A percentile compares a stretch with the other conserved stretches of the same genome.
These are phyloP conservation scores for sunflower (Helianthus annuus) DNA, from an alignment of 129 eudicot species.

Conservation along the genomic window DNA sequence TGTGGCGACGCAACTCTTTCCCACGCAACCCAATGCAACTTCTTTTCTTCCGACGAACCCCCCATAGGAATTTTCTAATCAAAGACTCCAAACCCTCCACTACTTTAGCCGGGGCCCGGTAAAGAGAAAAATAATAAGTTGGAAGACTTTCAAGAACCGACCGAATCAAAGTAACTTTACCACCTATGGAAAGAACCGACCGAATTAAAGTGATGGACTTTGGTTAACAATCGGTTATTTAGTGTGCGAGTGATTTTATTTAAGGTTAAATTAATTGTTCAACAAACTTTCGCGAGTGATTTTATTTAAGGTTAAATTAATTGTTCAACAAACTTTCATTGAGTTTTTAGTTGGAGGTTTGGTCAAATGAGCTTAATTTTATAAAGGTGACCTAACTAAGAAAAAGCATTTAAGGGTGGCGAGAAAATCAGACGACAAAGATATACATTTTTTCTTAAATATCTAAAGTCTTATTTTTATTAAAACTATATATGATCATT, in stretches of 20 bases:
- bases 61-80: no score
- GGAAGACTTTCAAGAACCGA: no score
- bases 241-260: neutral
- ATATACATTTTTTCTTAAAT: neutral
- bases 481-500: neutral
- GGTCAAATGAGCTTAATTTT: neutral
- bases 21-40: no score
- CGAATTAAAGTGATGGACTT: no score
- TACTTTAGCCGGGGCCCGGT: no score
- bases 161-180: no score
- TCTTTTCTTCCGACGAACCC: no score
- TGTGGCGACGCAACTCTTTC: no score
- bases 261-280: neutral
- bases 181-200: no score
- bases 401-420: neutral
- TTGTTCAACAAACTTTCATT: neutral
- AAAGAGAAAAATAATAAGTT: no score
- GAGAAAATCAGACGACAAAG: neutral
- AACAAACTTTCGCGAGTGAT: neutral
- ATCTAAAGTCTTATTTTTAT: neutral
- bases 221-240: neutral
- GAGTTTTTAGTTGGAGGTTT: neutral
- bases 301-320: neutral
- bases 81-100: no score
- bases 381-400: conserved; percentile 9